These are phyloP conservation scores for Botrytis fabae DNA, from an alignment of 2,329 filamentous ascomycete species.

Conservation along the genomic window DNA sequence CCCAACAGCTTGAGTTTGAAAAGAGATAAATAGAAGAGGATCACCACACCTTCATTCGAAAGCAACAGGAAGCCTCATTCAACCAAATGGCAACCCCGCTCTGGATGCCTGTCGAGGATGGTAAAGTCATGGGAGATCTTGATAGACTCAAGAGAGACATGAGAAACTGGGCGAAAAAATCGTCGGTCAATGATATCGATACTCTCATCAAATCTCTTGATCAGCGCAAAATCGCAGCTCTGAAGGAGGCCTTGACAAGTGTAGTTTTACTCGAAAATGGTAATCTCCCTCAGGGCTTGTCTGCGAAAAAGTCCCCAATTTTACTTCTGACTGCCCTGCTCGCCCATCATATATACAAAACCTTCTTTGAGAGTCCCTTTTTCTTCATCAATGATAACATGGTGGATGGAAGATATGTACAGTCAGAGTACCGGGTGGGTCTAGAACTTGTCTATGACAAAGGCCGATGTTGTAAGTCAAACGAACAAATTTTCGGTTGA, in stretches of 20 bases:
- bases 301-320: slow-evolving; percentile 2
- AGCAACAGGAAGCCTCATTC: slow-evolving; percentile 26
- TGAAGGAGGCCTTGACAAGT: not conserved
- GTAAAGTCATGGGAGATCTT: slow-evolving; percentile 19
- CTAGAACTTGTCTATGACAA: too few species aligned
- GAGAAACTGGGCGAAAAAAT: slow-evolving; percentile 20
- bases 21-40: not conserved
- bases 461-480: too few species aligned
- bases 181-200: not conserved
- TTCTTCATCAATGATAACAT: too few species aligned
- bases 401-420: too few species aligned
- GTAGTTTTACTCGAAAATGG: slow-evolving; percentile 18
- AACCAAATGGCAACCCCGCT: slow-evolving; percentile 15
- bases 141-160: slow-evolving; percentile 24
- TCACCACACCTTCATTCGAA: slow-evolving; percentile 18
- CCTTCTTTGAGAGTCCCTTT: slow-evolving; percentile 15
- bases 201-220: too few species aligned
- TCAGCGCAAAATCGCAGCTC: too few species aligned
- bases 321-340: slow-evolving; percentile 31
- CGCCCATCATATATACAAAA: slow-evolving; percentile 23
- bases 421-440: too few species aligned
- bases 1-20: not conserved
- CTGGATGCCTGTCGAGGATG: slow-evolving; percentile 21
- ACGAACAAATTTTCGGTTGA: too few species aligned
- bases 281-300: slow-evolving; percentile 17